phyloP scores from a whole-genome alignment of 352 stramenopile genomes.

The Globisporangium solare region DNA sequence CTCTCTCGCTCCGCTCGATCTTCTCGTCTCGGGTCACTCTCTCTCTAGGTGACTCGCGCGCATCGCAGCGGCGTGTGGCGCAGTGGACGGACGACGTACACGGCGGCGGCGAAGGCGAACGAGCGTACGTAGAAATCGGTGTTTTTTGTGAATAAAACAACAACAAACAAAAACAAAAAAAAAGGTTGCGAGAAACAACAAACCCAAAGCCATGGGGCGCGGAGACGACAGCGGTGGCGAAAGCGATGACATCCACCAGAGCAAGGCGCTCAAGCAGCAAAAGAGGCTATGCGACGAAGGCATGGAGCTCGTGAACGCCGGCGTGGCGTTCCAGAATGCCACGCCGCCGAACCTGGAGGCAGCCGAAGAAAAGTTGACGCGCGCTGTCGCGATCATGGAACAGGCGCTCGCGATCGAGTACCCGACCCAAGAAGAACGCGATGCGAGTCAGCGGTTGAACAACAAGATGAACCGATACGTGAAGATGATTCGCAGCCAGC shows the following conservation, averaged over 20 bases:
- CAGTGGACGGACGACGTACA: too few species aligned
- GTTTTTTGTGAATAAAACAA: not conserved
- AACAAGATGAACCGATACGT: conserved; percentile 87
- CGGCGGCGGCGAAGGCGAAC: too few species aligned
- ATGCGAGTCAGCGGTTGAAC: conserved; percentile 63
- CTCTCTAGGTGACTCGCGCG: too few species aligned
- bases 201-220: too few species aligned
- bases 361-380: conserved; percentile 59
- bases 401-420: conserved; percentile 75
- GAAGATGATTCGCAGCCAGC: conserved; percentile 84
- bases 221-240: conserved; percentile 40
- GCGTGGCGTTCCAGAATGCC: conserved; percentile 74
- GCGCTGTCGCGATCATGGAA: conserved; percentile 76
- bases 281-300: conserved; percentile 77
- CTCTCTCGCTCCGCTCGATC: too few species aligned
- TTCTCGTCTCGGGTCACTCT: too few species aligned
- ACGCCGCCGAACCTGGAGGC: conserved; percentile 41
- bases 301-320: conserved; percentile 80
- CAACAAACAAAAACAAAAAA: not conserved
- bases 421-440: conserved; percentile 59
- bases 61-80: too few species aligned
- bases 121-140: too few species aligned
- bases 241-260: conserved; percentile 60
- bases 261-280: conserved; percentile 58
- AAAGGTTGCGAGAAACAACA: too few species aligned